Evolutionary conservation across 1,139 yeast species (phyloP), one percentile per base, ranked within the genome.

Genomic region (Zygosaccharomyces sapae): DNA sequence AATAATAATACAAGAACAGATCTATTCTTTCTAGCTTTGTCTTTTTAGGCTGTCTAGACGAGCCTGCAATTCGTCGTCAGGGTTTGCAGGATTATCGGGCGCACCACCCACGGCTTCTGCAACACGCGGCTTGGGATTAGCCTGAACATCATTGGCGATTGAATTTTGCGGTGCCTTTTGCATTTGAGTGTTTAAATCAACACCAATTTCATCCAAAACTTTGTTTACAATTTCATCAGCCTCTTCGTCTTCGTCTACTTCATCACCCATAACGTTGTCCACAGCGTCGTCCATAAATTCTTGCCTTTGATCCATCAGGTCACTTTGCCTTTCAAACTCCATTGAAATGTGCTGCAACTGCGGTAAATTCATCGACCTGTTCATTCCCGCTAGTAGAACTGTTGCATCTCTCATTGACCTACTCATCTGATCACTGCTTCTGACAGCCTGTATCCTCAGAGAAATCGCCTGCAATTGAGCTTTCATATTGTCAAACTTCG

Each of bases 231-330:
- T 86, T 60, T 90, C 97, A 62, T 92, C 97, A 10, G 87, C 86
- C 64, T 92, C 97, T 57, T 87, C 96, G 55, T 84, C 89, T 44
- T 83, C 89, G 41, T 61, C 61, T 51, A 86, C 82, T 55, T 81
- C 89, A 63, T 83, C 87, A 47, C 85, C 95, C 89, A 90, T 87
- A 24, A 92, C 84, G 65, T 90, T 97, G 64, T 92, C 98, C 58
- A 94, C 84, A 10, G 96, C 95, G 63, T 92, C 98, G 65, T 92
- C 98, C 87, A 92, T 94, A 79, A 92, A 88, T 63, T 94, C 99
- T 66, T 92, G 97, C 61, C 96, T 84, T 70, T 92, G 98, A 67
- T 92, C 97, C 97, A 92, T 92, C 63, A 94, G 72, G 64, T 92
- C 98, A 67, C 86, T 88, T 65, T 92, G 96, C 61, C 80, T 81